Base-by-base conservation (phyloP, 2,329 filamentous ascomycete genomes). In the Fusarium sp. region DNA sequence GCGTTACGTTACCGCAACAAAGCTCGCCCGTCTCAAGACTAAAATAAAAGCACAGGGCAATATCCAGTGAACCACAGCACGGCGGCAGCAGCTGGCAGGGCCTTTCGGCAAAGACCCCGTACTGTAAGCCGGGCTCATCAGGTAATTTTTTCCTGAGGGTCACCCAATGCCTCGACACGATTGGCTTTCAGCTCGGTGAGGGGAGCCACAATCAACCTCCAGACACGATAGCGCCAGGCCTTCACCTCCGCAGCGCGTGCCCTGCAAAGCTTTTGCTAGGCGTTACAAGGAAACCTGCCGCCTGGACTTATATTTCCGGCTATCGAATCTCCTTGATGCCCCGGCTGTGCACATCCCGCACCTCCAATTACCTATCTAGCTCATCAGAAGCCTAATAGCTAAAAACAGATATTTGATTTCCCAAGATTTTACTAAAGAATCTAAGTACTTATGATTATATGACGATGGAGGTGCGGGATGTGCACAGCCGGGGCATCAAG, bases 281-380 rank as follows among this genome's bases (percentile, higher is more conserved):
- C 22, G 22, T 18, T 55, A 25, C 29, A 30, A 41, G n/a, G 51
- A 38, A 61, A 34, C 45, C 45, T 54, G 38, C 40, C 41, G 41
- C 59, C 69, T 75, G 73, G 73, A 75, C 67, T 73, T 75, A 48
- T 40, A 74, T 70, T 64, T 75, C 73, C 73, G 73, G 63, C 30
- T 34, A 41, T 54, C 71, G 51, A 69, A 57, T 53, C 34, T 24
- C 24, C 24, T 24, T 24, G 24, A 24, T 24, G 24, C 5, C 5
- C 24, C 24, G 24, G 24, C 24, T 24, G 24, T 24, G 24, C 24
- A 24, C 24, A 24, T 24, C 24, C 24, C 24, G 24, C 24, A 24
- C 24, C 24, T 24, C 24, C 24, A 24, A 24, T 6, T 24, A 24
- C 24, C 24, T 22, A 22, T 22, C 22, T 24, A 24, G 24, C 24